phyloP scores from a whole-genome alignment of 164 flowering plant species.

The Protea cynaroides region DNA sequence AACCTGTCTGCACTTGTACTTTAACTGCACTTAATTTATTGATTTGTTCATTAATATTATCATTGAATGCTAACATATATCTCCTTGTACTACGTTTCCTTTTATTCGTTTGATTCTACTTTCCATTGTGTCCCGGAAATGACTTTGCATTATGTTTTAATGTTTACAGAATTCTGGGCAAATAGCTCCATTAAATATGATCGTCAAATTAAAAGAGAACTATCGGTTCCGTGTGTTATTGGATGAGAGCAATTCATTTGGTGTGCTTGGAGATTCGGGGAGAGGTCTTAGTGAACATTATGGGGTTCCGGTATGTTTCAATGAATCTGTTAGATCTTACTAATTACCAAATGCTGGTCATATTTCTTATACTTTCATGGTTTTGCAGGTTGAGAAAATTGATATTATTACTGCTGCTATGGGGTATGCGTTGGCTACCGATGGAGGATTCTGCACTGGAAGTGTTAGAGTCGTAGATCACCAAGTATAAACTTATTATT shows the following conservation, averaged over 20 bases:
- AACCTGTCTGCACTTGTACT: too few species aligned
- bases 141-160: not conserved
- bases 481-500: conserved; percentile 56
- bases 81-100: not conserved
- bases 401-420: conserved; percentile 95
- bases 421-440: conserved; percentile 96
- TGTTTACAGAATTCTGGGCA: conserved; percentile 88
- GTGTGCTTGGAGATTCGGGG: conserved; percentile 88
- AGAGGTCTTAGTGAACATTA: conserved; percentile 85
- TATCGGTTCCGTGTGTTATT: conserved; percentile 78
- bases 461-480: conserved; percentile 87
- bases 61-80: too few species aligned
- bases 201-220: conserved; percentile 78
- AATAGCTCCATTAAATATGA: conserved; percentile 86
- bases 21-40: too few species aligned
- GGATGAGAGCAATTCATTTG: conserved; percentile 97
- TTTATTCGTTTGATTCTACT: not conserved
- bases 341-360: conserved; percentile 1
- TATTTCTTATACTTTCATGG: conserved; percentile 11
- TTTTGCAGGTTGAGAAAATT: conserved; percentile 74
- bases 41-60: too few species aligned
- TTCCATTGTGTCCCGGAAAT: too few species aligned
- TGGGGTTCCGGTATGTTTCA: conserved; percentile 67
- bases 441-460: conserved; percentile 99
- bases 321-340: conserved; percentile 3